phyloP scores from a whole-genome alignment of 352 stramenopile species.

The Phytopythium delawarense region DNA sequence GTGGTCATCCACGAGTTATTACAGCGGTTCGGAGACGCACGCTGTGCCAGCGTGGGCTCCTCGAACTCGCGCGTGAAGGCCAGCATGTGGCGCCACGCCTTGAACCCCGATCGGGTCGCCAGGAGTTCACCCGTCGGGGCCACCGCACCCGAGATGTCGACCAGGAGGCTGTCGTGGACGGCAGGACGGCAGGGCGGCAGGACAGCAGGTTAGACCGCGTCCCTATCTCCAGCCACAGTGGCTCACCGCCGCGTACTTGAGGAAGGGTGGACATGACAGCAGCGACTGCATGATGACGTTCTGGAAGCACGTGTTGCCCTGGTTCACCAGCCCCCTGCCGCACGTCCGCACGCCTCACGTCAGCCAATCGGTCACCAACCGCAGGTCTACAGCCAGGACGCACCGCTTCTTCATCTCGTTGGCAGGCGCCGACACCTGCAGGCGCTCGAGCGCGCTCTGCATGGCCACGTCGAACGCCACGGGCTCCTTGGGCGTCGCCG shows the following conservation, averaged over 20 bases:
- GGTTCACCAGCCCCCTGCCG: constrained; percentile 70
- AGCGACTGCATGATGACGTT: constrained; percentile 86
- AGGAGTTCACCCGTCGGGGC: constrained; percentile 44
- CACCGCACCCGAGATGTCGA: constrained; percentile 51
- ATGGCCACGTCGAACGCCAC: constrained; percentile 64
- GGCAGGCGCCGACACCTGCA: constrained; percentile 56
- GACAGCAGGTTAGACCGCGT: not conserved
- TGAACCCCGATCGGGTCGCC: constrained; percentile 41
- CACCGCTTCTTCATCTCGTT: constrained; percentile 85
- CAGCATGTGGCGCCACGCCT: constrained; percentile 75
- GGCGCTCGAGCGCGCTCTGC: constrained; percentile 43
- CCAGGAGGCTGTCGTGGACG: constrained; percentile 39
- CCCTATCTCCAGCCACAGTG: not conserved
- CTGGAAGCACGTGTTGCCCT: constrained; percentile 88
- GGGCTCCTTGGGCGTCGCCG: constrained; percentile 9
- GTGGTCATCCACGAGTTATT: not conserved
- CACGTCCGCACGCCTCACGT: not conserved
- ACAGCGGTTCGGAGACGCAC: constrained; percentile 25
- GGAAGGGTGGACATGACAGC: constrained; percentile 67
- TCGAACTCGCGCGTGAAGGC: constrained; percentile 81
- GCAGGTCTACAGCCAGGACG: not conserved
- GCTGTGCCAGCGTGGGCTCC: constrained; percentile 61
- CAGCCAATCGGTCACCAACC: not conserved
- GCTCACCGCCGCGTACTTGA: constrained; percentile 51
- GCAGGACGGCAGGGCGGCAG: not conserved